Evolutionary conservation across 148 eudicot genomes (phyloP).

Genomic region (Amaranthus palmeri): DNA sequence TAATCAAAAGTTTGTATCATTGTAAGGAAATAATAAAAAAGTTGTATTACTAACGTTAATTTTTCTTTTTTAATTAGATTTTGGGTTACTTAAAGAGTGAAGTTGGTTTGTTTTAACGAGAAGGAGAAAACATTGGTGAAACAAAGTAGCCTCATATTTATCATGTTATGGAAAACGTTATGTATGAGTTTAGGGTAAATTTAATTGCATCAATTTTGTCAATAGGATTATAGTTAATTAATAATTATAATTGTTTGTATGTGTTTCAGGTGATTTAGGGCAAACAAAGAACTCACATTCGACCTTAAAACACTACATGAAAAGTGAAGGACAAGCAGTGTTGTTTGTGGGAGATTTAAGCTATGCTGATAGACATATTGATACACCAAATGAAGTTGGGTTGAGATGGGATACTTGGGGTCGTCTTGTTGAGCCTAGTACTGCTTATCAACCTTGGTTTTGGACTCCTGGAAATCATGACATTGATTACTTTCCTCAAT

Average conservation of each 20-base stretch:
- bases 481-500: conserved; percentile 41
- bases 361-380: conserved; percentile 37
- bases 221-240: too few relatives aligned
- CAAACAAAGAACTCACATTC: conserved; percentile 41
- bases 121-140: too few relatives aligned
- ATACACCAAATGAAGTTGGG: conserved; percentile 27
- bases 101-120: too few relatives aligned
- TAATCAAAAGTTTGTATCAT: too few relatives aligned
- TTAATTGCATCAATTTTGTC: too few relatives aligned
- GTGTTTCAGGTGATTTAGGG: conserved; percentile 31
- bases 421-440: conserved; percentile 42
- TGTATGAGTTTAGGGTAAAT: too few relatives aligned
- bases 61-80: too few relatives aligned
- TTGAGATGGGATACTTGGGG: conserved; percentile 51
- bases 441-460: conserved; percentile 51
- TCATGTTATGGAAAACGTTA: too few relatives aligned
- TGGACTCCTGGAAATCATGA: conserved; percentile 57
- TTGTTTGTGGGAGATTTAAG: conserved; percentile 48
- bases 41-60: too few relatives aligned
- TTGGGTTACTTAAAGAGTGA: too few relatives aligned
- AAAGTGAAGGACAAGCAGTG: conserved; percentile 41
- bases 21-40: too few relatives aligned
- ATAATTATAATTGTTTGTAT: not conserved
- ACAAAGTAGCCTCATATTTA: too few relatives aligned
- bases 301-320: conserved; percentile 39